Percentiles rank a stretch among this genome's conserved stretches.
Conservation (phyloP, 1,284 basidiomycete genomes). For the Pterulicium gracile region DNA sequence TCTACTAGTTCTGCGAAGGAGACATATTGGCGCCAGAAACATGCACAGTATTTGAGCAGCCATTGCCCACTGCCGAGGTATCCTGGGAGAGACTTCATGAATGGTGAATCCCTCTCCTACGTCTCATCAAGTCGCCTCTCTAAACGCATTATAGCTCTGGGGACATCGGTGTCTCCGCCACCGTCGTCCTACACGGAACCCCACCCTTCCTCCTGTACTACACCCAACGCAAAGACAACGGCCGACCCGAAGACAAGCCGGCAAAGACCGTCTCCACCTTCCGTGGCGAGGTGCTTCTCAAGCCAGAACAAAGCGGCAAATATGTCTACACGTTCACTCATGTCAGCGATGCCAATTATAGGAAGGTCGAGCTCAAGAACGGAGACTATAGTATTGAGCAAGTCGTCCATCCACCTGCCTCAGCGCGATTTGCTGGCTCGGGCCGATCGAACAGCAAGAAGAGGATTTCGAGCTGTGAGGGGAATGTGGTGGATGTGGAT, state of each 20-base stretch:
- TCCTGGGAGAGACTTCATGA: conserved; percentile 88
- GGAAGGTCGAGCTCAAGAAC: conserved; percentile 57
- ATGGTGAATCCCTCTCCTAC: conserved; percentile 40
- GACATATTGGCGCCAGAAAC: conserved; percentile 74
- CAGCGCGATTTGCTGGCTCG: conserved; percentile 57
- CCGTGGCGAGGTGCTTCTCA: conserved; percentile 76
- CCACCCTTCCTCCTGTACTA: conserved; percentile 86
- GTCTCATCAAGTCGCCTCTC: conserved; percentile 2
- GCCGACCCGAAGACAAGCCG: conserved; percentile 43
- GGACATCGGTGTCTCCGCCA: conserved; percentile 85
- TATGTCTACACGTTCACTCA: conserved; percentile 80
- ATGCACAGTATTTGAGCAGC: conserved; percentile 67
- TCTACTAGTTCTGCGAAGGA: conserved; percentile 55
- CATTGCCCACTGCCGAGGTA: conserved; percentile 72
- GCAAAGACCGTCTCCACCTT: conserved; percentile 58
- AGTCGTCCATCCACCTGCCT: conserved; percentile 80
- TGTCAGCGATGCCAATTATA: conserved; percentile 82
- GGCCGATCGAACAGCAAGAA: conserved; percentile 34
- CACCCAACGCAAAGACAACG: conserved; percentile 62
- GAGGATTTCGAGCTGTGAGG: conserved; percentile 64
- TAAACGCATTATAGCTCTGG: conserved; percentile 58
- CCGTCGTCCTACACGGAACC: conserved; percentile 79
- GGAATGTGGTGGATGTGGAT: conserved; percentile 61
- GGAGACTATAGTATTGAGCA: conserved; percentile 67
- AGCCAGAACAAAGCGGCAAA: conserved; percentile 82